Evolutionary conservation across 805 yeast species (phyloP).

Genomic region (Metahyphopichia silvanorum): DNA sequence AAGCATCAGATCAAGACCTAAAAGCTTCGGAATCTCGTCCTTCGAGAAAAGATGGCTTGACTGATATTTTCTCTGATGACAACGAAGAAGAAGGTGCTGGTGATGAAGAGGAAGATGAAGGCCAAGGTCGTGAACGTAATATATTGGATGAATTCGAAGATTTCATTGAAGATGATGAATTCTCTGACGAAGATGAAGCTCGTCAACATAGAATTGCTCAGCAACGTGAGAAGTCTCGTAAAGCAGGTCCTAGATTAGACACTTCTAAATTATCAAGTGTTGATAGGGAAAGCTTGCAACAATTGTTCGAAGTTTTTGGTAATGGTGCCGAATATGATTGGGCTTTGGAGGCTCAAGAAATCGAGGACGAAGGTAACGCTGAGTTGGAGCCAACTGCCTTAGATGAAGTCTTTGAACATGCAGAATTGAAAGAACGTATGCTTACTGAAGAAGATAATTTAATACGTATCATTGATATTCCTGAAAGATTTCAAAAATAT

Average conservation of each 20-base stretch:
- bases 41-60: conserved; percentile 39
- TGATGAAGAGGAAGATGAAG: conserved; percentile 29
- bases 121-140: conserved; percentile 28
- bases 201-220: conserved; percentile 30
- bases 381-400: conserved; percentile 62
- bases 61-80: conserved; percentile 67
- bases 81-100: conserved; percentile 22
- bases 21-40: conserved; percentile 4
- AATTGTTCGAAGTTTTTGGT: conserved; percentile 92
- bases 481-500: conserved; percentile 84
- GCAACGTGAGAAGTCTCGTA: conserved; percentile 30
- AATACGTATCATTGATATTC: conserved; percentile 82
- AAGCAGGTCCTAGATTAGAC: conserved; percentile 44
- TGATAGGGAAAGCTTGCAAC: conserved; percentile 90
- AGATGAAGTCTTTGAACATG: conserved; percentile 90
- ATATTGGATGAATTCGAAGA: conserved; percentile 86
- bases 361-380: conserved; percentile 51
- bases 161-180: conserved; percentile 95
- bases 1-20: conserved; percentile 29
- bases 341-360: conserved; percentile 90
- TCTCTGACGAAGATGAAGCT: conserved; percentile 77
- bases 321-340: conserved; percentile 97
- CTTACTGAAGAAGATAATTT: conserved; percentile 89
- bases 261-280: conserved; percentile 58
- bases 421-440: conserved; percentile 86